Base-by-base conservation (phyloP, 768 basidiomycete species). In the Chlorophyllum brunneum region DNA sequence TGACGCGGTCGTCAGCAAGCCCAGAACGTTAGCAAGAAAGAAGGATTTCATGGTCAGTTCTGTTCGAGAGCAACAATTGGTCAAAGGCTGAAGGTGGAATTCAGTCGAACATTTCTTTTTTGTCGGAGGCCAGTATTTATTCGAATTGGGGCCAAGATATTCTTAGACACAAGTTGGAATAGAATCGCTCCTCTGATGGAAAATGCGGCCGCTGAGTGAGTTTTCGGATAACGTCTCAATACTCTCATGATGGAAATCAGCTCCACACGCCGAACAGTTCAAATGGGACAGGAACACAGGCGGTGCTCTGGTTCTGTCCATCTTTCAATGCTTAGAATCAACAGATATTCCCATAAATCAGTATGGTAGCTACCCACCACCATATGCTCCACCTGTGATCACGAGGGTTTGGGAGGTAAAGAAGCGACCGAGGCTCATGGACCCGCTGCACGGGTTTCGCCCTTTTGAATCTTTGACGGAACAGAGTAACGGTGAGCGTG, bases 41-140 rank as follows among this genome's bases (percentile, higher is more conserved):
- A 44, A 26, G 8, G 48, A 44, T 26, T 54, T 57, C 56, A 57
- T 57, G 38, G 30, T 48, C 16, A 18, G 11, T 22, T 29, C 42
- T 16, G 23, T 36, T 36, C 22, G 44, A 5, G 30, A 13, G 30
- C 13, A 7, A 13, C 13, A 31, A 31, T 29, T 23, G 6, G 9
- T 37, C 3, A 29, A n/a, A 11, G 33, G 1, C 20, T n/a, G 23
- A 18, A 29, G 27, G n/a, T 18, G 34, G n/a, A 31, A 5, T 44
- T 27, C 40, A 23, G 18, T 10, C 18, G 9, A 42, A 24, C 15
- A 44, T 24, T 44, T 7, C 10, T 23, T n/a, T 13, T 15, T 31
- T 11, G 34, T 10, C 38, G n/a, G 18, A 29, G n/a, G 15, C 48
- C 55, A 34, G 49, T 22, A 51, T 51, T 51, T 51, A 51, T 42